Evolutionary conservation across 2,329 filamentous ascomycete species (phyloP).

Genomic region (Alternaria longipes): DNA sequence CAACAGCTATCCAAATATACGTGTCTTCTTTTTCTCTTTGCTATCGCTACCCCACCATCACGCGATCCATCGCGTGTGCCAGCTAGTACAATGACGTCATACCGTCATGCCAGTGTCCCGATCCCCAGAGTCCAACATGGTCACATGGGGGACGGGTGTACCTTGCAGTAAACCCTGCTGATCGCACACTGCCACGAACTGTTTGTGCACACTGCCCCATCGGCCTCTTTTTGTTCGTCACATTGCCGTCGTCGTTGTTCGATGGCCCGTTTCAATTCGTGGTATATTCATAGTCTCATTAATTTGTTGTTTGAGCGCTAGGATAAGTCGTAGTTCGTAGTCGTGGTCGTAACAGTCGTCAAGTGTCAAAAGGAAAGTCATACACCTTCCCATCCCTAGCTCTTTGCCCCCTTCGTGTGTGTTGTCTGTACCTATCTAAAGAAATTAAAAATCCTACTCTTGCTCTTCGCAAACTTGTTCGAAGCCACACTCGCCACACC

Average conservation of each 20-base stretch:
- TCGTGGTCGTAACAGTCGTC: constrained; percentile 28
- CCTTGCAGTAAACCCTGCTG: constrained; percentile 45
- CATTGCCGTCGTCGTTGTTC: constrained; percentile 10
- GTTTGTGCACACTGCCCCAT: no score
- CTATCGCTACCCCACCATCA: background rate
- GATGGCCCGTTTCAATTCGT: background rate
- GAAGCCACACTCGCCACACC: constrained; percentile 31
- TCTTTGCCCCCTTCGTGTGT: no score
- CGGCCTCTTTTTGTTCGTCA: no score
- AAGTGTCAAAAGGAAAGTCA: background rate
- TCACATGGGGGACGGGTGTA: constrained; percentile 36
- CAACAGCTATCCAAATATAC: background rate
- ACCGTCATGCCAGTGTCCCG: no score
- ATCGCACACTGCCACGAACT: constrained; percentile 20
- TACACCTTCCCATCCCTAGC: no score
- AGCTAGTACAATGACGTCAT: background rate
- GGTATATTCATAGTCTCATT: constrained; percentile 7
- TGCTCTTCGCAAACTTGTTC: constrained; percentile 47
- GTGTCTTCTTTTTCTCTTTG: background rate
- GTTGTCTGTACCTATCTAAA: constrained; percentile 28
- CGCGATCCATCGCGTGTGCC: background rate
- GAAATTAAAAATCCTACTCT: constrained; percentile 50
- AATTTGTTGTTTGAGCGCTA: constrained; percentile 24
- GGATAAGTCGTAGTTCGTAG: constrained; percentile 15
- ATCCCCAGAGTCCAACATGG: background rate